Conservation (phyloP, 768 basidiomycete genomes). For the Cantharellus cinnabarinus region DNA sequence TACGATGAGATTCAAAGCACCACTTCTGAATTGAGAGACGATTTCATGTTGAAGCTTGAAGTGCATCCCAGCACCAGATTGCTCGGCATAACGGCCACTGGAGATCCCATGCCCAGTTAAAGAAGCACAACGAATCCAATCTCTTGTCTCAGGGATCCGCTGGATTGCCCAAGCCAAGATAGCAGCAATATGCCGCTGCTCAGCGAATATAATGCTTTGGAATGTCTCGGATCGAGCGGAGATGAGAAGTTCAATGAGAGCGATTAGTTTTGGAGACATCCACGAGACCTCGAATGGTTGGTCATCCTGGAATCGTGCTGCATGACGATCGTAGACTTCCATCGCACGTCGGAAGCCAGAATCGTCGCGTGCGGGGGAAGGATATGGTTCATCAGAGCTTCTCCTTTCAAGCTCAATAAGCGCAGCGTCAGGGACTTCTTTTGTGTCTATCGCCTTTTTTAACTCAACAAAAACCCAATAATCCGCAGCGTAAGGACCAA, state of each 20-base stretch:
- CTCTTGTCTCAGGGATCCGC: slow-evolving; percentile 34
- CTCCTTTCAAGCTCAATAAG: not conserved
- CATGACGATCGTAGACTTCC: slow-evolving; percentile 1
- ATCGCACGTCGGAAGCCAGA: not conserved
- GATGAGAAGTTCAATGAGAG: slow-evolving; percentile 37
- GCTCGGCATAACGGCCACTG: slow-evolving; percentile 16
- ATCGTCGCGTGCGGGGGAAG: not conserved
- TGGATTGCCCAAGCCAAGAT: slow-evolving; percentile 46
- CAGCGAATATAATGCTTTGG: slow-evolving; percentile 73
- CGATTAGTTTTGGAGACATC: slow-evolving; percentile 53
- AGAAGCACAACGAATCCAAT: slow-evolving; percentile 36
- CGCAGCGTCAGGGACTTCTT: not conserved
- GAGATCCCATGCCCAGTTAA: slow-evolving; percentile 51
- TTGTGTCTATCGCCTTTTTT: not conserved
- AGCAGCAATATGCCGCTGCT: slow-evolving; percentile 61
- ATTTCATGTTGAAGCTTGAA: slow-evolving; percentile 35
- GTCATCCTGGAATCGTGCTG: not conserved
- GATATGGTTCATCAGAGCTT: not conserved
- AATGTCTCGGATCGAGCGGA: slow-evolving; percentile 23
- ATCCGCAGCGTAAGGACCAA: slow-evolving; percentile 61
- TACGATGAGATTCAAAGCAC: slow-evolving; percentile 48
- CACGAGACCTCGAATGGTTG: slow-evolving; percentile 23
- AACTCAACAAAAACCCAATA: slow-evolving; percentile 22
- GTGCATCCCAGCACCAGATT: slow-evolving; percentile 29
- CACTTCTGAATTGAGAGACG: slow-evolving; percentile 42